Evolutionary conservation across 2,329 filamentous ascomycete species (phyloP).

Genomic region (Raffaelea albimanens): DNA sequence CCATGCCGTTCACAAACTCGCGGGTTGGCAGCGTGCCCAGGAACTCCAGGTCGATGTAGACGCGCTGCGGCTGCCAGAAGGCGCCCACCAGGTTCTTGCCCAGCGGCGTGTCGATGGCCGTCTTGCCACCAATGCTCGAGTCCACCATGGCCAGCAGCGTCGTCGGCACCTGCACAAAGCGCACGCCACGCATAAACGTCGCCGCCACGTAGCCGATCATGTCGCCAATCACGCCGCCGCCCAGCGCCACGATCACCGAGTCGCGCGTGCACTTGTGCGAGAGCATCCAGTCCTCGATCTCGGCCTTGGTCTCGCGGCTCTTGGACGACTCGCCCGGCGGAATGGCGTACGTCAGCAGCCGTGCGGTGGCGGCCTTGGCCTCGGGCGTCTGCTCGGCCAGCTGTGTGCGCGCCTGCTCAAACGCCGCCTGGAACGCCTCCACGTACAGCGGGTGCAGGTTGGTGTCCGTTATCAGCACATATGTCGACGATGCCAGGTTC

Average conservation of each 20-base stretch:
- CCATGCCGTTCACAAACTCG: conserved; percentile 98
- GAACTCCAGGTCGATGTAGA: conserved; percentile 91
- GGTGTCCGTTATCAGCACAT: conserved; percentile 93
- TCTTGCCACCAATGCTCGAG: conserved; percentile 96
- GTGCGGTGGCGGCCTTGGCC: conserved; percentile 31
- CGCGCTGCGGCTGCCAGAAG: conserved; percentile 91
- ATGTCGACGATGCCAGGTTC: conserved; percentile 76
- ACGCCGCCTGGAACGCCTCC: conserved; percentile 61
- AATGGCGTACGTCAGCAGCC: conserved; percentile 77
- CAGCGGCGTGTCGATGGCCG: conserved; percentile 89
- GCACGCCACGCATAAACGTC: conserved; percentile 96
- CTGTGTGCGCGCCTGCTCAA: conserved; percentile 37
- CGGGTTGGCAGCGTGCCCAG: conserved; percentile 81
- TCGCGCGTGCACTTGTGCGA: conserved; percentile 87
- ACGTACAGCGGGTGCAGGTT: conserved; percentile 79
- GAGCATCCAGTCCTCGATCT: conserved; percentile 98
- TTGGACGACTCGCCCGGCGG: conserved; percentile 92
- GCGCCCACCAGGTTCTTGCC: conserved; percentile 94
- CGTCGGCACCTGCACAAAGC: conserved; percentile 93
- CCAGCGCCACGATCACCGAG: conserved; percentile 87
- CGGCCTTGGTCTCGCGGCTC: conserved; percentile 82
- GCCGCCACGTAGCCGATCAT: conserved; percentile 96
- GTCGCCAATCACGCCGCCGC: conserved; percentile 94
- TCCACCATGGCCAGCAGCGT: conserved; percentile 96
- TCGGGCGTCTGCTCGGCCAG: conserved; percentile 16